A percentile compares a stretch with the other conserved stretches of the same genome.
These are phyloP conservation scores for Trichoderma gracile DNA, from an alignment of 2,329 filamentous ascomycete species.

Conservation along the genomic window DNA sequence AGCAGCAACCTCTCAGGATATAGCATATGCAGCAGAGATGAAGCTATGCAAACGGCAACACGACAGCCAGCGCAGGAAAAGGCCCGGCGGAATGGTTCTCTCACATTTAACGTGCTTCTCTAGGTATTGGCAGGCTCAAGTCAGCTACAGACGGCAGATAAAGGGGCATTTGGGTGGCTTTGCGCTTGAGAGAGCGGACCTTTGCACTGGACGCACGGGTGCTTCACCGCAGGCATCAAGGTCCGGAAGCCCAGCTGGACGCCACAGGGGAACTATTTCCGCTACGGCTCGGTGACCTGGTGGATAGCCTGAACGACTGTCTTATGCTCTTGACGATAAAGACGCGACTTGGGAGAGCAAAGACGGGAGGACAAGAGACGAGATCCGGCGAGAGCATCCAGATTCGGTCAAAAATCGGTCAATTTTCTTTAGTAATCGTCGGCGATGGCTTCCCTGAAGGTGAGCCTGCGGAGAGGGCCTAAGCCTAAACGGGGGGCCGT, in stretches of 20 bases:
- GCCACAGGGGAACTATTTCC: background rate
- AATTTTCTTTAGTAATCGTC: slow-evolving; percentile 19
- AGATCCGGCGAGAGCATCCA: slow-evolving; percentile 15
- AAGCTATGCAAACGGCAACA: background rate
- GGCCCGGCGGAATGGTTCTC: slow-evolving; percentile 10
- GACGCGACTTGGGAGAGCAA: slow-evolving; percentile 4
- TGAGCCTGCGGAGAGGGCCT: background rate
- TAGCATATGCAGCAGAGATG: background rate
- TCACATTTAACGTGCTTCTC: slow-evolving; percentile 43
- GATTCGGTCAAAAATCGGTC: slow-evolving; percentile 22
- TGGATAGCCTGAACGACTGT: background rate
- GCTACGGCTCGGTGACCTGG: slow-evolving; percentile 2
- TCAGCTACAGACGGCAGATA: slow-evolving; percentile 2
- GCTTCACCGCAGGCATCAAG: slow-evolving; percentile 38
- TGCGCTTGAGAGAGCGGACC: slow-evolving; percentile 29
- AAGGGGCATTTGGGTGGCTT: background rate
- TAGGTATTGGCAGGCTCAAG: slow-evolving; percentile 20
- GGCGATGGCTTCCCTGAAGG: slow-evolving; percentile 18
- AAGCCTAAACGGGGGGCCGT: slow-evolving; percentile 4
- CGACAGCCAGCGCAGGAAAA: background rate
- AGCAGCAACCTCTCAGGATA: background rate
- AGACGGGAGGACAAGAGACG: background rate
- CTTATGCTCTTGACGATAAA: background rate
- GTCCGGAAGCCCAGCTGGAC: background rate
- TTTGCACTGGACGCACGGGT: slow-evolving; percentile 42